Base-by-base conservation (phyloP, 1,284 basidiomycete species). In the Apiotrichum gamsii region DNA sequence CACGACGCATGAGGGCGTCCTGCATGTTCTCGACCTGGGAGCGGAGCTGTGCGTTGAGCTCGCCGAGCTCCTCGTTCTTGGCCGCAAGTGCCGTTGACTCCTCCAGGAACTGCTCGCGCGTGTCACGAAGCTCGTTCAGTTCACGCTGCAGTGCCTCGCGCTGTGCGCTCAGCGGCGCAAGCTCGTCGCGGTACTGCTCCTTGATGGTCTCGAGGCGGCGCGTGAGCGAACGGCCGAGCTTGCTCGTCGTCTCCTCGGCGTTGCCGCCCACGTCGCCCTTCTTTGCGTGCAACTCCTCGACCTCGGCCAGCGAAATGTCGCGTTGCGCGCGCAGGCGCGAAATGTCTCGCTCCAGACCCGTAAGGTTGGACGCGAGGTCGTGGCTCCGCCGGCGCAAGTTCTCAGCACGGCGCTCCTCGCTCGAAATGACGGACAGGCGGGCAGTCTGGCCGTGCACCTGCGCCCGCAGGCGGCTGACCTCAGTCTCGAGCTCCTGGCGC, bases 171-270 rank as follows among this genome's bases (percentile, higher is more conserved):
- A 97, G 80, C 0, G 87, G 86, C 31, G 87, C 76, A 28, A 98
- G 82, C 57, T 96, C 91, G 58, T 80, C 80, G 41, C 85, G 81
- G 65, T 97, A 96, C 64, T 90, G 84, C 43, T 77, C 78, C 73
- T 90, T 91, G 75, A 97, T 81, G 39, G 76, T 84, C 54, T 97
- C 91, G 40, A 97, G 78, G n/a, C 91, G 86, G 60, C 81, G 81
- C 0, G 87, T 87, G 36, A 97, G 74, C 11, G 85, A 85, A 11
- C 87, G 80, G 37, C 82, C 79, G 19, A 93, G 69, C 28, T 78
- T 55, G 21, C 42, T 45, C 5, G 66, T 57, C 4, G 57, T 51
- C 35, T 65, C 63, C 33, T 64, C 65, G n/a, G 33, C 43, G 20
- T 35, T 37, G 28, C 53, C 43, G n/a, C 45, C 57, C 16, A 45